These are phyloP conservation scores for Coniferiporia weirii DNA, from an alignment of 1,284 basidiomycete species.

Conservation along the genomic window DNA sequence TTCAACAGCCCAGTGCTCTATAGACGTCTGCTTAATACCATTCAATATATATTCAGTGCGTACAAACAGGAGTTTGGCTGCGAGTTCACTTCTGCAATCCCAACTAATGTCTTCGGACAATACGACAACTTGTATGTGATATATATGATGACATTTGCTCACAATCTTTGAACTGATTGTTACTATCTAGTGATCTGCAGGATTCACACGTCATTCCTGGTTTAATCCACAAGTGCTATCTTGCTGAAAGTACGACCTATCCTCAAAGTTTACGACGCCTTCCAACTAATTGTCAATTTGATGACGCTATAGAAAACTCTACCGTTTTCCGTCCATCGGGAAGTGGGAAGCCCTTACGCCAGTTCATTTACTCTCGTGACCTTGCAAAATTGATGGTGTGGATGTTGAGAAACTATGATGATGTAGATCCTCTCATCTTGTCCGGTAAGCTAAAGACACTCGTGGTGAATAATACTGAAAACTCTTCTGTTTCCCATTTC, in stretches of 20 bases:
- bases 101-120: conserved; percentile 87
- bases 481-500: neutral
- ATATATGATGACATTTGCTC: too few species aligned
- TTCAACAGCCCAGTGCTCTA: neutral
- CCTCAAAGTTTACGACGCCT: neutral
- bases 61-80: conserved; percentile 88
- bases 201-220: conserved; percentile 88
- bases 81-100: conserved; percentile 89
- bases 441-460: conserved; percentile 46
- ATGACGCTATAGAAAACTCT: conserved; percentile 54
- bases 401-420: conserved; percentile 83
- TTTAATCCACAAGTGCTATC: conserved; percentile 82
- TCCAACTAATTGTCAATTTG: too few species aligned
- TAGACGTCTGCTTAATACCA: neutral
- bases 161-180: neutral
- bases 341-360: conserved; percentile 81
- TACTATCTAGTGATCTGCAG: conserved; percentile 63
- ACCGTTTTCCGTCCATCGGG: conserved; percentile 81
- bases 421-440: conserved; percentile 85
- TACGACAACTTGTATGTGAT: conserved; percentile 68
- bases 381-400: conserved; percentile 91
- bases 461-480: neutral
- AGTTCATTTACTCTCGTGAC: conserved; percentile 93
- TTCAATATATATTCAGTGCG: conserved; percentile 44
- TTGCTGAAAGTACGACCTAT: conserved; percentile 67